These are phyloP conservation scores for Hymenoscyphus fraxineus DNA, from an alignment of 2,329 filamentous ascomycete genomes.

Conservation along the genomic window DNA sequence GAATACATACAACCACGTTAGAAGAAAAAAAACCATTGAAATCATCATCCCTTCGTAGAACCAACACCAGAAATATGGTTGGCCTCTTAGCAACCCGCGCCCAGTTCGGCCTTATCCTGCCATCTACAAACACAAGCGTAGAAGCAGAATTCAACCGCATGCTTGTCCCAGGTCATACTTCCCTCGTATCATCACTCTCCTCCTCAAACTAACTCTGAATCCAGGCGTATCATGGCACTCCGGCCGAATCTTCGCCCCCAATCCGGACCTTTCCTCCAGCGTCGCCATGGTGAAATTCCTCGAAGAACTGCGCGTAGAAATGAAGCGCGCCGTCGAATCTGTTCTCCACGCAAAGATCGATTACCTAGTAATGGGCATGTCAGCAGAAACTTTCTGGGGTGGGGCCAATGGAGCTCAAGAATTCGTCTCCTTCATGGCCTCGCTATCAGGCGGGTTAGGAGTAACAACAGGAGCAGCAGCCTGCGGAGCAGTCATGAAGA, in stretches of 20 bases:
- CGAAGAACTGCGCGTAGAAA: constrained; percentile 31
- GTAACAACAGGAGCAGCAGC: constrained; percentile 35
- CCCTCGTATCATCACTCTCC: background rate
- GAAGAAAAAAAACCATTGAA: background rate
- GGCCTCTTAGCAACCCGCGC: constrained; percentile 28
- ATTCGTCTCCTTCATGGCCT: constrained; percentile 33
- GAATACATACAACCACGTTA: background rate
- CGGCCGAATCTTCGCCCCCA: constrained; percentile 33
- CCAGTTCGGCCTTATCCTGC: constrained; percentile 34
- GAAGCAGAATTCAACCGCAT: constrained; percentile 36
- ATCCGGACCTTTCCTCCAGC: constrained; percentile 32
- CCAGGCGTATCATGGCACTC: constrained; percentile 34
- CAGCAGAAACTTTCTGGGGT: constrained; percentile 36
- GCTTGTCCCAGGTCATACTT: constrained; percentile 25
- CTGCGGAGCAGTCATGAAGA: constrained; percentile 31
- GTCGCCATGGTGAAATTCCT: constrained; percentile 34
- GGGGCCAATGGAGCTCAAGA: constrained; percentile 32
- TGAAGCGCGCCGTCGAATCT: constrained; percentile 30
- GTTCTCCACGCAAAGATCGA: constrained; percentile 32
- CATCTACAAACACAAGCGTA: constrained; percentile 36
- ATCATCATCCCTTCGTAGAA: background rate
- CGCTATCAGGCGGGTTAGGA: constrained; percentile 30
- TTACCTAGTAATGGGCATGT: constrained; percentile 37
- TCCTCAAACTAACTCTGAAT: background rate
- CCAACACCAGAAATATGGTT: constrained; percentile 11